A percentile compares a stretch with the other conserved stretches of the same genome.
These are phyloP conservation scores for Botrytis galanthina DNA, from an alignment of 2,329 filamentous ascomycete species.

Conservation along the genomic window DNA sequence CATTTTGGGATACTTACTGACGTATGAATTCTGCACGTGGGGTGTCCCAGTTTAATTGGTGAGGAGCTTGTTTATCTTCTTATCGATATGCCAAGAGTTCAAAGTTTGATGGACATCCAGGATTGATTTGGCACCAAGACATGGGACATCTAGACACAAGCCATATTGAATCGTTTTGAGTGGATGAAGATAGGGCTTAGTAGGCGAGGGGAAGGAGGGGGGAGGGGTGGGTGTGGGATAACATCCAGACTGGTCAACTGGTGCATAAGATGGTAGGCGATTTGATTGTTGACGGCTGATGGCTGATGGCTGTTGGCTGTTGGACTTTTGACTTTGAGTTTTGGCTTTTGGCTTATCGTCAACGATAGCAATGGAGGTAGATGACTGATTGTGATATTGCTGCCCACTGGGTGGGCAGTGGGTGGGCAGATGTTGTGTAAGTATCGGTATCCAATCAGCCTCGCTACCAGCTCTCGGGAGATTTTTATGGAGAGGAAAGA, in stretches of 20 bases:
- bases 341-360: background rate
- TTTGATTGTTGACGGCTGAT: background rate
- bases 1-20: background rate
- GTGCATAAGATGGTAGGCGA: background rate
- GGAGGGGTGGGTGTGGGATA: background rate
- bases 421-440: background rate
- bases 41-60: slow-evolving; percentile 1
- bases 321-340: background rate
- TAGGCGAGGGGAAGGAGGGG: slow-evolving; percentile 8
- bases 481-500: background rate
- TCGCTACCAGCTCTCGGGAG: background rate
- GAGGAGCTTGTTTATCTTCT: slow-evolving; percentile 14
- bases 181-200: slow-evolving; percentile 15
- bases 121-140: slow-evolving; percentile 1
- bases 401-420: background rate
- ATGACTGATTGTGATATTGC: background rate
- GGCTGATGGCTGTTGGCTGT: background rate
- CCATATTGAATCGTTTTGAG: background rate
- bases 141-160: background rate
- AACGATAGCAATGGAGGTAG: background rate
- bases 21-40: slow-evolving; percentile 18
- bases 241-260: background rate
- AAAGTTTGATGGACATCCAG: background rate
- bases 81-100: slow-evolving; percentile 16
- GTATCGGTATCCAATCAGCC: background rate